Percentiles rank a stretch among this genome's conserved stretches.
Evolutionary conservation across 176 grass and related monocot species (phyloP).

Genomic region (maize (Zea mays)): DNA sequence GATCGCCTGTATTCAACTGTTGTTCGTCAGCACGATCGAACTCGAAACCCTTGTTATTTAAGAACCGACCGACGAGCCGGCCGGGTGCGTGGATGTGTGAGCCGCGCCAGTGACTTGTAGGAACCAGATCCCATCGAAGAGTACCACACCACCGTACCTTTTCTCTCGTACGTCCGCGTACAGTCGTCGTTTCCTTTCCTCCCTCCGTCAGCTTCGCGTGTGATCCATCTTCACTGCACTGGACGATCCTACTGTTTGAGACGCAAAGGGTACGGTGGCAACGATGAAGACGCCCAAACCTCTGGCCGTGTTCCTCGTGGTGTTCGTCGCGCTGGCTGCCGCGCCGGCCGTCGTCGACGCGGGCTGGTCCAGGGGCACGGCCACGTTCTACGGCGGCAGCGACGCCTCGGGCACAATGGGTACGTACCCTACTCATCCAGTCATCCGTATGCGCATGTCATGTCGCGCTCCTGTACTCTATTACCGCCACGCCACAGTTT

Average conservation of each 20-base stretch:
- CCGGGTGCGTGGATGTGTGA: no score
- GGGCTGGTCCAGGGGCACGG: conserved; percentile 37
- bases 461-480: neutral
- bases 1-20: neutral
- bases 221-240: neutral
- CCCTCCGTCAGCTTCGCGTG: neutral
- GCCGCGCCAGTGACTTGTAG: neutral
- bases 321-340: conserved; percentile 11
- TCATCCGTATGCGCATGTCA: neutral
- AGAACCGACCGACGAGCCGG: neutral
- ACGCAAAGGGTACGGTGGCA: no score
- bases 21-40: neutral
- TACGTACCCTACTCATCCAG: conserved; percentile 25
- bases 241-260: neutral
- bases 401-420: conserved; percentile 83
- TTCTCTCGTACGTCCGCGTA: no score
- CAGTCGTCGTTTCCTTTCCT: no score
- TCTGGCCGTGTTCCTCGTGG: neutral
- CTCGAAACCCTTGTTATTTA: conserved; percentile 3
- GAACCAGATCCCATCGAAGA: neutral
- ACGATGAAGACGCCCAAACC: conserved; percentile 23
- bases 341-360: conserved; percentile 12
- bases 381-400: conserved; percentile 79
- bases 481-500: neutral
- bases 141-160: no score